phyloP scores from a whole-genome alignment of 345 rosid genomes.

The Linum usitatissimum region DNA sequence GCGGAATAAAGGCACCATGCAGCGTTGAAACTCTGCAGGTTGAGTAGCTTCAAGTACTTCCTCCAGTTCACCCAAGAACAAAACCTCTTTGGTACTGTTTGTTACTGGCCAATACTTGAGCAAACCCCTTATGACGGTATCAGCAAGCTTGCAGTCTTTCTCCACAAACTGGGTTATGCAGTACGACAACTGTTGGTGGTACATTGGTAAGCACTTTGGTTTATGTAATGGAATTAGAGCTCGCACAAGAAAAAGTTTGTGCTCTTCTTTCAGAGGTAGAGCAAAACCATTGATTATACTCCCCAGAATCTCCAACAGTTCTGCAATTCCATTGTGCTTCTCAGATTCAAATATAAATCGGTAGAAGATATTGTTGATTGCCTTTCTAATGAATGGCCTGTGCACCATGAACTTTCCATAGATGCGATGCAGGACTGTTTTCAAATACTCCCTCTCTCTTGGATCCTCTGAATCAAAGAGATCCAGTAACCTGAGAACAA shows the following conservation, averaged over 20 bases:
- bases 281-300: constrained; percentile 6
- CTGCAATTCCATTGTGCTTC: constrained; percentile 7
- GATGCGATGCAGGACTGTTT: constrained; percentile 4
- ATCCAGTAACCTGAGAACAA: constrained; percentile 5
- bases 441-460: constrained; percentile 7
- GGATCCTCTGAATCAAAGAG: constrained; percentile 8
- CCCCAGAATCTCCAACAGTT: constrained; percentile 3
- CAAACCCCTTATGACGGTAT: constrained; percentile 2
- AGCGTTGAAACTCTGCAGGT: constrained; percentile 5
- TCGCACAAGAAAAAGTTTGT: constrained; percentile 4
- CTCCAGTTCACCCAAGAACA: constrained; percentile 4
- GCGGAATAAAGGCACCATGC: constrained; percentile 7
- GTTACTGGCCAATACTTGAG: constrained; percentile 6
- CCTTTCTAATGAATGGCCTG: constrained; percentile 6
- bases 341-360: constrained; percentile 3
- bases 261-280: constrained; percentile 2
- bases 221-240: constrained; percentile 3
- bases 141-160: constrained; percentile 7
- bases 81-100: constrained; percentile 1
- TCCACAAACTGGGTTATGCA: constrained; percentile 5
- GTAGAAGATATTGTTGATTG: constrained; percentile 5
- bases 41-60: constrained; percentile 5
- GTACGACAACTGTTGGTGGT: constrained; percentile 5
- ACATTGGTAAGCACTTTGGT: constrained; percentile 6
- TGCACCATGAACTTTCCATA: constrained; percentile 9